Conservation (phyloP, 257 asterid genomes). For the Solanum piurae region DNA sequence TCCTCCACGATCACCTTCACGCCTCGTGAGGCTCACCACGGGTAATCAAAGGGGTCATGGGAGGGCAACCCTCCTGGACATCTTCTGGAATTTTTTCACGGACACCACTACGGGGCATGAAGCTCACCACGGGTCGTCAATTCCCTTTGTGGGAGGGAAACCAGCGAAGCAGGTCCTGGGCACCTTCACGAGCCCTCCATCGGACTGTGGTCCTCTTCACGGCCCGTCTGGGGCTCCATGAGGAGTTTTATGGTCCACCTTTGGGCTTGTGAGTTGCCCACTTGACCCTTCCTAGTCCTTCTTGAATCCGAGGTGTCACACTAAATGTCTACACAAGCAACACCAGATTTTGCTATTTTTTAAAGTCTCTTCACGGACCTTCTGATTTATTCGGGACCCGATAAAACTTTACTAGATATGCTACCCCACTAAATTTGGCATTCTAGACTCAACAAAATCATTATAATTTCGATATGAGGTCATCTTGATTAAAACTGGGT, state of each 20-base stretch:
- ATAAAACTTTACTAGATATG: too few relatives aligned
- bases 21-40: too few relatives aligned
- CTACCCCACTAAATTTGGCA: background rate
- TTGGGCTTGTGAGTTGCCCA: background rate
- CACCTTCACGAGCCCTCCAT: too few relatives aligned
- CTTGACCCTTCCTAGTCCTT: background rate
- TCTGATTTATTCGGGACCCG: background rate
- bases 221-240: background rate
- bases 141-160: too few relatives aligned
- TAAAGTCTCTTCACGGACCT: background rate
- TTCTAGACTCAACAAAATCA: background rate
- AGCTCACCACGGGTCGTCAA: too few relatives aligned
- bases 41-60: too few relatives aligned
- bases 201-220: too few relatives aligned
- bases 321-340: background rate
- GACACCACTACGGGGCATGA: too few relatives aligned
- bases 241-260: background rate
- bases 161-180: too few relatives aligned
- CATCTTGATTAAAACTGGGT: background rate
- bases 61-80: too few relatives aligned
- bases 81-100: too few relatives aligned
- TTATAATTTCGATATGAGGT: background rate
- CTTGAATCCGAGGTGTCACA: background rate
- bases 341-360: background rate
- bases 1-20: too few relatives aligned